Base-by-base conservation (phyloP, 1,139 yeast species). In the Diutina mesorugosa region DNA sequence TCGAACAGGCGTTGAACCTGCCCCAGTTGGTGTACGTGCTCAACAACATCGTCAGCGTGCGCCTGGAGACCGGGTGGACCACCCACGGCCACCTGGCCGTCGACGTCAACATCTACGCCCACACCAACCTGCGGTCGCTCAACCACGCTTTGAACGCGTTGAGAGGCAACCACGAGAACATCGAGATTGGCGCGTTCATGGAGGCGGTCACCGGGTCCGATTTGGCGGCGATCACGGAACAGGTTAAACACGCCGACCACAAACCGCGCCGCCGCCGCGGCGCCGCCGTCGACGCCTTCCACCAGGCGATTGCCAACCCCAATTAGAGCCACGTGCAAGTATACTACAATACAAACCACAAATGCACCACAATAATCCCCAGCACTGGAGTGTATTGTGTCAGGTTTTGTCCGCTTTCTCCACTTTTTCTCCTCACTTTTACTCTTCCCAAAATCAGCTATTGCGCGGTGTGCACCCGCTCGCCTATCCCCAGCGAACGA, bases 71-170 rank as follows among this genome's bases (percentile, higher is more conserved):
- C 45, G 95, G 95, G 6, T 90, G 95, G 95, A 76, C 93, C 8
- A 88, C 96, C 0, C 90, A 85, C 63, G 96, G 95, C 30, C 97
- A 90, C 67, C 83, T 93, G 26, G 95, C 95, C 0, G 96, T 89
- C 14, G 96, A 90, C 68, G 96, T 90, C 45, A 88, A 88, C 64
- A 84, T 89, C 56, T 90, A 88, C 66, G 93, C 84, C 0, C 79
- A 82, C 64, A 77, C 90, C 21, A 84, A 84, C 62, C 78, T 77
- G 54, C 73, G 73, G 32, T 61, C 67, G 1, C 72, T 81, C 47
- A 60, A 62, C 28, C 62, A 62, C 35, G 65, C 69, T n/a, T 71
- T 74, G 58, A 70, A 74, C 45, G 75, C 80, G 6, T 72, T 90
- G 58, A 78, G 79, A 38, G 97, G 97, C 4, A 85, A 85, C 67